A percentile compares a stretch with the other conserved stretches of the same genome.
Conservation (phyloP, 192 early-diverging fungal species). For the Helicostylum pulchrum region DNA sequence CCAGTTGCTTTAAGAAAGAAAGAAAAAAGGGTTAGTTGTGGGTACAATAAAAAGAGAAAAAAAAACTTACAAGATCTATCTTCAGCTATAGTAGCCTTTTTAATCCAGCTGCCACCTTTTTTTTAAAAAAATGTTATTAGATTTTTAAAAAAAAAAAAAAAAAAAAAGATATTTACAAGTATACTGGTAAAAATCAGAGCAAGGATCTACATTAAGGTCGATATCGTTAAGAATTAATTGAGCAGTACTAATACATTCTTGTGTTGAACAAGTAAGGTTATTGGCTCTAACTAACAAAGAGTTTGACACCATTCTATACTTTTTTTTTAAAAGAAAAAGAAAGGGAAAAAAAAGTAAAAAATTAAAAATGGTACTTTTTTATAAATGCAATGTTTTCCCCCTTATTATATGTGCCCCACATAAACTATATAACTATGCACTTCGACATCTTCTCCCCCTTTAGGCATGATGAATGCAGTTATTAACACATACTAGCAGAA, state of each 20-base stretch:
- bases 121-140: background rate
- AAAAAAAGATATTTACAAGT: constrained; percentile 45
- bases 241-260: constrained; percentile 54
- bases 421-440: no score
- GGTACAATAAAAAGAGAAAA: background rate
- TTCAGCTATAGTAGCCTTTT: constrained; percentile 53
- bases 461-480: no score
- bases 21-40: background rate
- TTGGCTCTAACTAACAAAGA: no score
- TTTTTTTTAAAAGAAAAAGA: background rate
- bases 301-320: background rate
- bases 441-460: no score
- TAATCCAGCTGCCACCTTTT: constrained; percentile 58
- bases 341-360: background rate
- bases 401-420: no score
- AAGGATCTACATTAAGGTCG: constrained; percentile 57
- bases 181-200: constrained; percentile 66
- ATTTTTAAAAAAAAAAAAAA: constrained; percentile 1
- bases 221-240: constrained; percentile 51
- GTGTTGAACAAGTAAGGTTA: constrained; percentile 38
- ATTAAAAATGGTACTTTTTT: no score
- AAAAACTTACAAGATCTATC: constrained; percentile 46
- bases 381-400: no score
- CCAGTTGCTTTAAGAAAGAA: constrained; percentile 11
- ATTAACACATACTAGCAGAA: no score